Evolutionary conservation across 2,329 filamentous ascomycete genomes (phyloP), one percentile per base, ranked within the genome.

Genomic region (Xenoacremonium recifei): DNA sequence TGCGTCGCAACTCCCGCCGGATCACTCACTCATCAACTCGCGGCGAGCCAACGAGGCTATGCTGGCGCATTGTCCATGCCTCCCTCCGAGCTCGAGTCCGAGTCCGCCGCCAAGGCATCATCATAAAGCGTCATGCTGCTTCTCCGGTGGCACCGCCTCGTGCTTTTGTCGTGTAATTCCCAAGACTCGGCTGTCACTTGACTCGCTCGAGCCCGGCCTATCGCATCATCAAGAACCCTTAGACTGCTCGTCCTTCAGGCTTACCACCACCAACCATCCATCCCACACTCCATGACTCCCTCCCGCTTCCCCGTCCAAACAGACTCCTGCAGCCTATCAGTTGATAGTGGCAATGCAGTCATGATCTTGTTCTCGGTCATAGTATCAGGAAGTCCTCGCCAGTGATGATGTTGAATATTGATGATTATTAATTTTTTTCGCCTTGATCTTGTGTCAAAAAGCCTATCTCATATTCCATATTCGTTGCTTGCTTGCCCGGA

Each of bases 401-500:
- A n/a, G 29, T n/a, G 6, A 31, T 31, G 7, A 31, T 31, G 29
- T n/a, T n/a, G n/a, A n/a, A n/a, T n/a, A n/a, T n/a, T 27, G 23
- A 13, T 27, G 23, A 31, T 31, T 31, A 31, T 31, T 31, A 31
- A 15, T 11, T 15, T 15, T 6, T n/a, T 31, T 31, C n/a, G 17
- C 20, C 32, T 34, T 32, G 9, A 32, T 32, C 15, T 15, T 6
- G 16, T 11, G 29, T 16, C 29, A 32, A 32, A 27, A 27, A 7
- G 9, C 23, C 23, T 27, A 27, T 27, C 29, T 31, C 7, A 31
- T 31, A 31, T 31, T 15, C 23, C 39, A 35, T 33, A 50, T 49
- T 45, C 47, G 21, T 48, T 50, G 34, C 44, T 47, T 37, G 37
- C 37, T 43, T 47, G 32, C 45, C 41, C 46, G 46, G 42, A 44